Conservation (phyloP, 1,284 basidiomycete species). For the Phenoliferia sp. region DNA sequence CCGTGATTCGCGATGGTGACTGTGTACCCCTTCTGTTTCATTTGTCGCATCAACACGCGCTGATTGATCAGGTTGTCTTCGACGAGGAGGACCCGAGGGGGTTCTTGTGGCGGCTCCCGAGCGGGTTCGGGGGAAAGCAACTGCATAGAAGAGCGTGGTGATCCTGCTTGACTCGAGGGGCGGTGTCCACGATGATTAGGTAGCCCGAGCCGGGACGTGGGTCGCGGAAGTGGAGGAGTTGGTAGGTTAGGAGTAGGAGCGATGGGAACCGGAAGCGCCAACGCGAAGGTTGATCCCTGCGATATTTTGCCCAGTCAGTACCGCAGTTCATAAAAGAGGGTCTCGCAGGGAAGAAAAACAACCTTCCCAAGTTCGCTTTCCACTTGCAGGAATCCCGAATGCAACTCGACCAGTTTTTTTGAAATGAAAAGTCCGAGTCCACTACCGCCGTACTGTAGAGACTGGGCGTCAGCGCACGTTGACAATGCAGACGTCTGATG, state of each 20-base stretch:
- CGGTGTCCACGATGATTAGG: not conserved
- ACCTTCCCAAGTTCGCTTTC: not conserved
- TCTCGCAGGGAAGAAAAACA: too few relatives aligned
- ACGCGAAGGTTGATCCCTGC: not conserved
- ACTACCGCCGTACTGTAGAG: not conserved
- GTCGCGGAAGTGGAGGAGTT: not conserved
- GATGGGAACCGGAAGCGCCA: not conserved
- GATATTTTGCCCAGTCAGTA: too few relatives aligned
- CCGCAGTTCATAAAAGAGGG: too few relatives aligned
- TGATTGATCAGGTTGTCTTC: constrained; percentile 47
- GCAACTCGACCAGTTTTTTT: constrained; percentile 32
- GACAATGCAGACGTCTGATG: not conserved
- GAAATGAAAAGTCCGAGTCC: constrained; percentile 4
- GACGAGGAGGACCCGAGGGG: constrained; percentile 19
- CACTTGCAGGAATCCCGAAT: constrained; percentile 30
- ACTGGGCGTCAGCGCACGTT: not conserved
- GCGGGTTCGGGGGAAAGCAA: not conserved
- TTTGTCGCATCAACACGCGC: constrained; percentile 45
- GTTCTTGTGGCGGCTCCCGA: not conserved
- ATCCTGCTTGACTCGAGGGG: not conserved
- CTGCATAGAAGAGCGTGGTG: too few relatives aligned
- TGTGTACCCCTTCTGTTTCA: constrained; percentile 42
- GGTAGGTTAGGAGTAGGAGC: not conserved
- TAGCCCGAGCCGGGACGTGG: not conserved
- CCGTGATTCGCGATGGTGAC: constrained; percentile 46